Conservation (phyloP, 129 eudicot species). For the Calendula officinalis region DNA sequence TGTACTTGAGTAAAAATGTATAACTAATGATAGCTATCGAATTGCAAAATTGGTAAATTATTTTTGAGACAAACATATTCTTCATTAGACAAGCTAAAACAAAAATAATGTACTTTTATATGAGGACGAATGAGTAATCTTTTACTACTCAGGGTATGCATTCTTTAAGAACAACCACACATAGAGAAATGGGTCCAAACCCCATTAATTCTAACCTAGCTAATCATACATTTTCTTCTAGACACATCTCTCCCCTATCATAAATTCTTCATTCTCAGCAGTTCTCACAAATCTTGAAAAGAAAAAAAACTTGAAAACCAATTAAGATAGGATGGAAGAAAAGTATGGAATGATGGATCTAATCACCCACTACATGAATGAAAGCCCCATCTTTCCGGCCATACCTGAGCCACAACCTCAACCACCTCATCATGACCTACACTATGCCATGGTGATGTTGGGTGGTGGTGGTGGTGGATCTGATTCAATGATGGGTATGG, state of each 20-base stretch:
- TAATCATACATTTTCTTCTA: neutral
- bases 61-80: too few species aligned
- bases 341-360: conserved; percentile 74
- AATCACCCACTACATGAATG: conserved; percentile 51
- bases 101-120: too few species aligned
- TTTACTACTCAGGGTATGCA: neutral
- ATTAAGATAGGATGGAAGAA: conserved; percentile 47
- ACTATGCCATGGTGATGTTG: conserved; percentile 56
- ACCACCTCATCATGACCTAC: conserved; percentile 45
- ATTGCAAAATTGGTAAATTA: too few species aligned
- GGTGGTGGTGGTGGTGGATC: conserved; percentile 33
- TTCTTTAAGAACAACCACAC: neutral
- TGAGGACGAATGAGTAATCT: too few species aligned
- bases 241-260: neutral
- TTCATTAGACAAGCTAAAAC: too few species aligned
- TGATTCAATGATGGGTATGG: conserved; percentile 32
- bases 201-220: conserved; percentile 18
- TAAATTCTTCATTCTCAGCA: conserved; percentile 6
- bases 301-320: neutral
- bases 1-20: too few species aligned
- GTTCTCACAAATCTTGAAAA: neutral
- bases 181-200: neutral
- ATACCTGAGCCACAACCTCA: conserved; percentile 27
- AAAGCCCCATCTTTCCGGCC: conserved; percentile 36
- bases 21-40: too few species aligned